Percentiles rank a stretch among this genome's conserved stretches.
phyloP scores from a whole-genome alignment of 2,329 filamentous ascomycete genomes.

The Colletotrichum tabaci region DNA sequence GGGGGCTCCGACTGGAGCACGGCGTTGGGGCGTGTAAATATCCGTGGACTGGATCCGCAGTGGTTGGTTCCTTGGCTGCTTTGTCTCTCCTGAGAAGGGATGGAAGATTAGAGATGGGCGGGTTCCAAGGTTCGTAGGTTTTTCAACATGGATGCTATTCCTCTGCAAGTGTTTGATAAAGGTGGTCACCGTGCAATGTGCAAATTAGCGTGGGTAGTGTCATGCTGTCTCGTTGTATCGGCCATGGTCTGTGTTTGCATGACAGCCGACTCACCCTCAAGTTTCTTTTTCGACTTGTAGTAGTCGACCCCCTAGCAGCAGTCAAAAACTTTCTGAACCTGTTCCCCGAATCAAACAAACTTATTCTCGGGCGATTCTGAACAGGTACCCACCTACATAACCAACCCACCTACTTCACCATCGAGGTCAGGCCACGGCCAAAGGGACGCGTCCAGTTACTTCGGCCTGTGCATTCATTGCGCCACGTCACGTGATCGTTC shows the following conservation, averaged over 20 bases:
- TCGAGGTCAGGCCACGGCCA: not conserved
- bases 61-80: slow-evolving; percentile 24
- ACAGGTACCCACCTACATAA: no score
- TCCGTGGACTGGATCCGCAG: slow-evolving; percentile 41
- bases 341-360: no score
- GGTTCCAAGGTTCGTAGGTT: slow-evolving; percentile 10
- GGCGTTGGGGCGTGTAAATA: slow-evolving; percentile 42
- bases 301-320: no score
- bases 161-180: not conserved
- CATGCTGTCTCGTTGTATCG: no score
- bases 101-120: slow-evolving; percentile 21
- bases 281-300: no score
- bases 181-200: not conserved
- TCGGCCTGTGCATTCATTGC: not conserved
- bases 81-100: slow-evolving; percentile 24
- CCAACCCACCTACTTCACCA: not conserved
- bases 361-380: no score
- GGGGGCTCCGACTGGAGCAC: slow-evolving; percentile 27
- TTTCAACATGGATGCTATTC: slow-evolving; percentile 25
- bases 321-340: no score
- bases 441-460: not conserved
- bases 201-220: no score
- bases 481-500: not conserved
- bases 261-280: no score
- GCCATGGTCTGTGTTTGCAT: no score